Conservation (phyloP, 306 rosid genomes). For the Cicer arietinum region DNA sequence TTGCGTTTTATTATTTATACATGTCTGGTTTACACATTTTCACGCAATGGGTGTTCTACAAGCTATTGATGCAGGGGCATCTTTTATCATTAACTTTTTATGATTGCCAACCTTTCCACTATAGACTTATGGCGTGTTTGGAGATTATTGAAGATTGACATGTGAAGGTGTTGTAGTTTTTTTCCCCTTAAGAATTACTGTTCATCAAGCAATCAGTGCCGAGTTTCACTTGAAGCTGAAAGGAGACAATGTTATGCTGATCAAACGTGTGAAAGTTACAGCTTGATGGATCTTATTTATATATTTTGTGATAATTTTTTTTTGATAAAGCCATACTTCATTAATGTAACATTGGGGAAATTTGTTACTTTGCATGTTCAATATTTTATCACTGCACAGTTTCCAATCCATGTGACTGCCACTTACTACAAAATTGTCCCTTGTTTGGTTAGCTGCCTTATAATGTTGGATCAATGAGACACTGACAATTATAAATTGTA, state of each 20-base stretch:
- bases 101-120: background rate
- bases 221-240: background rate
- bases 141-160: too few species aligned
- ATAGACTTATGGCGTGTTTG: too few species aligned
- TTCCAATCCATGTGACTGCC: background rate
- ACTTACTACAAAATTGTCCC: background rate
- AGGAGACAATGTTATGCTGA: background rate
- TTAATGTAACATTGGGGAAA: background rate
- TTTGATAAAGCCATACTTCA: background rate
- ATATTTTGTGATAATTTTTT: too few species aligned
- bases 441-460: background rate
- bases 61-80: background rate
- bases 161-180: too few species aligned
- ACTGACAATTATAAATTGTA: background rate
- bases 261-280: background rate
- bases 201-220: background rate
- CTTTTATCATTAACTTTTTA: background rate
- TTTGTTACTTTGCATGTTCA: background rate
- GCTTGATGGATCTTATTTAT: background rate
- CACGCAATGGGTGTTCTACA: background rate
- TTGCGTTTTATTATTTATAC: background rate
- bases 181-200: too few species aligned
- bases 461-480: constrained; percentile 4
- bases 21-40: background rate
- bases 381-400: background rate